Evolutionary conservation across 441 rosid genomes (phyloP).

Genomic region (Erodium moschatum): DNA sequence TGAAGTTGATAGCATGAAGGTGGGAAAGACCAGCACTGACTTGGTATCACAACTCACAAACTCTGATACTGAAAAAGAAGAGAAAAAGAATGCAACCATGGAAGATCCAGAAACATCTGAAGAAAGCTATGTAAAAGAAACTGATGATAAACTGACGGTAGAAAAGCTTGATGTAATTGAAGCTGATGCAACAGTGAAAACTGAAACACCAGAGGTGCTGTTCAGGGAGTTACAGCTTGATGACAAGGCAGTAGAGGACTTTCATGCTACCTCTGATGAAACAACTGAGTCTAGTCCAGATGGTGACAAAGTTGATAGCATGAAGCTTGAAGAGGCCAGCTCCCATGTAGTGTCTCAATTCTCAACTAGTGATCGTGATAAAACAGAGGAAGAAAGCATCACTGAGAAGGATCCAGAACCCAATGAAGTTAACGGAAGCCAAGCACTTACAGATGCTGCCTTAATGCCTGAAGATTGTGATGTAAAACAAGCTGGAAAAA

Average conservation of each 20-base stretch:
- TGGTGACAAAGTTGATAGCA: not conserved
- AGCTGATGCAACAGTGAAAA: not conserved
- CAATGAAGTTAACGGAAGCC: not conserved
- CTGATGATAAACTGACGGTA: not conserved
- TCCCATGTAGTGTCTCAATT: not conserved
- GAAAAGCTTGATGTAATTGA: constrained; percentile 4
- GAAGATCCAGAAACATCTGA: constrained; percentile 3
- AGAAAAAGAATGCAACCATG: constrained; percentile 3
- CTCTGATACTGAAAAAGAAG: not conserved
- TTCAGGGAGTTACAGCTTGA: not conserved
- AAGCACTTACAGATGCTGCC: not conserved
- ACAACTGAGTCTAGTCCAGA: constrained; percentile 1
- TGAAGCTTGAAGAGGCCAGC: not conserved
- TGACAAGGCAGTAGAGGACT: constrained; percentile 7
- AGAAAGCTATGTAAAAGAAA: not conserved
- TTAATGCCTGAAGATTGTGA: not conserved
- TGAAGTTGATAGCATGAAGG: constrained; percentile 1
- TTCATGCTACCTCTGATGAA: not conserved
- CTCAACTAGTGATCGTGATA: not conserved
- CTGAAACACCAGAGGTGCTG: constrained; percentile 8
- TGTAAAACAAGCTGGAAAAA: not conserved
- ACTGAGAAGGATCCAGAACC: not conserved
- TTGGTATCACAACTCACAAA: constrained; percentile 3
- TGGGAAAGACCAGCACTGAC: not conserved
- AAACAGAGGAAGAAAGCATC: not conserved